Evolutionary conservation across 495 filamentous ascomycete genomes (phyloP).

Genomic region (Daldinia grandis): DNA sequence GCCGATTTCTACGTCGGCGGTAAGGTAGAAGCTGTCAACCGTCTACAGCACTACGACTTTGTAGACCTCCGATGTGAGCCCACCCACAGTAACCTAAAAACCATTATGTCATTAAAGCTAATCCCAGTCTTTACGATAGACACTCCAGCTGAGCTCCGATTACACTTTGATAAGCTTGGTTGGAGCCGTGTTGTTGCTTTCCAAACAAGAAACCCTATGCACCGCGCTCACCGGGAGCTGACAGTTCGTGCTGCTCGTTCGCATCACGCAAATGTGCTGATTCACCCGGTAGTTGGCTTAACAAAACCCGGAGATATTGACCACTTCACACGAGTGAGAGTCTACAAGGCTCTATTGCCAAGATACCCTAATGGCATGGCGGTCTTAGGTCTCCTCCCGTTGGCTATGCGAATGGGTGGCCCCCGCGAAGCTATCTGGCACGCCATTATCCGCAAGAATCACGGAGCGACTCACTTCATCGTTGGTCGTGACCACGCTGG

Average conservation of each 20-base stretch:
- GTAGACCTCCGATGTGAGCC: slow-evolving; percentile 88
- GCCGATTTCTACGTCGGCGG: slow-evolving; percentile 93
- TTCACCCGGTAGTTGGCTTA: slow-evolving; percentile 97
- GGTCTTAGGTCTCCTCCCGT: slow-evolving; percentile 90
- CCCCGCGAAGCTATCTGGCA: slow-evolving; percentile 99
- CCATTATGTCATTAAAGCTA: slow-evolving; percentile 9
- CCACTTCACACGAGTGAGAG: slow-evolving; percentile 98
- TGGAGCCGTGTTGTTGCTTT: slow-evolving; percentile 97
- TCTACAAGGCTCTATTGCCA: slow-evolving; percentile 95
- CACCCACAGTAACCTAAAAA: neutral
- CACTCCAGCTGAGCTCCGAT: slow-evolving; percentile 91
- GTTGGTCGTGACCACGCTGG: slow-evolving; percentile 98
- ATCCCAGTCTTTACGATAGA: slow-evolving; percentile 58
- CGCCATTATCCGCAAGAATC: slow-evolving; percentile 99
- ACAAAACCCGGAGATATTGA: slow-evolving; percentile 99
- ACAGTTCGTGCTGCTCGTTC: slow-evolving; percentile 95
- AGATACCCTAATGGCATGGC: slow-evolving; percentile 99
- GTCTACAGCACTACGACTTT: slow-evolving; percentile 98
- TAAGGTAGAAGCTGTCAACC: slow-evolving; percentile 92
- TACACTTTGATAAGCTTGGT: slow-evolving; percentile 98
- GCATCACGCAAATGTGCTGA: slow-evolving; percentile 96
- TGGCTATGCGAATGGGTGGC: slow-evolving; percentile 99
- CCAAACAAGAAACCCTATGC: slow-evolving; percentile 99
- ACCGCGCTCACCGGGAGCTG: slow-evolving; percentile 95
- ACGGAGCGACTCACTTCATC: slow-evolving; percentile 99